Evolutionary conservation across 352 stramenopile genomes (phyloP), one percentile per base, ranked within the genome.

Genomic region (Phytophthora europaea): DNA sequence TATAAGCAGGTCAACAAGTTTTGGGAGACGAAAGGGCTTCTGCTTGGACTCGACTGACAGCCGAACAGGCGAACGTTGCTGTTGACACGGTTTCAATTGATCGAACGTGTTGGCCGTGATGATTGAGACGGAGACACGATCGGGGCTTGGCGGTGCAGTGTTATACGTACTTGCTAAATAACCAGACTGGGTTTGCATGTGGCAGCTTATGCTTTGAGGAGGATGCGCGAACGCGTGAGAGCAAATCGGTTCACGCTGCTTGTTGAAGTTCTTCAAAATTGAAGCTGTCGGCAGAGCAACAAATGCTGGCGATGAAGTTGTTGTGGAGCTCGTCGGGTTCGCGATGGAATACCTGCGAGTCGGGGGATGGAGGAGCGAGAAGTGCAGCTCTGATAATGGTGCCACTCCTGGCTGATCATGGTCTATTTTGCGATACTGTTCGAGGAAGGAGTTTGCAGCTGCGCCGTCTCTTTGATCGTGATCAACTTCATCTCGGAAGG

Each of bases 361-460:
- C 12, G 38, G 28, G 34, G 60, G 31, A 56, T 76, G 65, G 40
- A 65, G 33, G 26, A 75, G 22, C 33, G 74, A 51, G 54, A 76
- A 73, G 5, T 10, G 38, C 26, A 64, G 43, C 7, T 78, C 48
- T 3, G 62, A 59, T 12, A 54, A 18, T 40, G 50, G 8, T 67
- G 66, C n/a, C 6, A 43, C 33, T 26, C 23, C 9, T 61, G 18
- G 38, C 23, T 18, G 28, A 22, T 47, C 43, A 55, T 38, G 50
- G 33, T 90, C 81, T 56, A 82, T 82, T 48, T 82, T 78, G 15
- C 64, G 62, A 72, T 92, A 93, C 43, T 70, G 76, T 3, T 86
- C 65, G 2, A 92, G 72, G 50, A 90, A 93, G 3, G 79, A 85
- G 22, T 74, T 70, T 9, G 56, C 40, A 55, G 61, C 34, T 43